A percentile compares a stretch with the other conserved stretches of the same genome.
These are phyloP conservation scores for Neurospora sublineolata DNA, from an alignment of 495 filamentous ascomycete species.

Conservation along the genomic window DNA sequence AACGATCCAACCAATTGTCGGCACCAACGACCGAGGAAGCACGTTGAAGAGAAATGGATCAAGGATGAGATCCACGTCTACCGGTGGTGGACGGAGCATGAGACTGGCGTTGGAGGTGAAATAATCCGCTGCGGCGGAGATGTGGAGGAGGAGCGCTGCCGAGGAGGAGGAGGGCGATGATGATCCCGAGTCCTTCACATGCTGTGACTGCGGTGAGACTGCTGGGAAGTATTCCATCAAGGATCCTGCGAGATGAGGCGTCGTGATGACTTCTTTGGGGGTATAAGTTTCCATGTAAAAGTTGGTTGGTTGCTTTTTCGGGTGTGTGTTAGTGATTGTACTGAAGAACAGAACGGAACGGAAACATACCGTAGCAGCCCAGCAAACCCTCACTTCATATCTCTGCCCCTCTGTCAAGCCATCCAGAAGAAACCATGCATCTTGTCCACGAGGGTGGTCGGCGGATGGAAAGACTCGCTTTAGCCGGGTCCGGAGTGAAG, in stretches of 20 bases:
- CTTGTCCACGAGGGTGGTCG: conserved; percentile 41
- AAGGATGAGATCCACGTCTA: conserved; percentile 77
- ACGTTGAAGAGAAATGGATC: conserved; percentile 72
- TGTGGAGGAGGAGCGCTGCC: conserved; percentile 53
- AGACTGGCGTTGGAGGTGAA: conserved; percentile 59
- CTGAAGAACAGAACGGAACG: not conserved
- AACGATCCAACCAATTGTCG: conserved; percentile 50
- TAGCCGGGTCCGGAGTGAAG: conserved; percentile 48
- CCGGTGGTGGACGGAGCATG: conserved; percentile 65
- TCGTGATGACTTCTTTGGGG: conserved; percentile 45
- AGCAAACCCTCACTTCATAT: conserved; percentile 90
- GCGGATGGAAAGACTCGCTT: conserved; percentile 53
- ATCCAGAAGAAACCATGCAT: conserved; percentile 78
- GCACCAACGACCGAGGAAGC: conserved; percentile 57
- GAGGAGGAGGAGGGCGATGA: conserved; percentile 57
- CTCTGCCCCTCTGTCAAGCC: conserved; percentile 58
- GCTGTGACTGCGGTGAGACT: not conserved
- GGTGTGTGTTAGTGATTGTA: conserved; percentile 1
- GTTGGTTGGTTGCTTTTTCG: conserved; percentile 68
- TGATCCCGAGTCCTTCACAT: not conserved
- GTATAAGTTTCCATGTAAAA: conserved; percentile 59
- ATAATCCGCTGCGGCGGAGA: conserved; percentile 72
- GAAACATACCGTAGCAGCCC: conserved; percentile 54
- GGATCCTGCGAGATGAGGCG: conserved; percentile 49
- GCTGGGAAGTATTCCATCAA: conserved; percentile 47